Conservation (phyloP, 805 yeast species). For the Wickerhamiella lipophila region DNA sequence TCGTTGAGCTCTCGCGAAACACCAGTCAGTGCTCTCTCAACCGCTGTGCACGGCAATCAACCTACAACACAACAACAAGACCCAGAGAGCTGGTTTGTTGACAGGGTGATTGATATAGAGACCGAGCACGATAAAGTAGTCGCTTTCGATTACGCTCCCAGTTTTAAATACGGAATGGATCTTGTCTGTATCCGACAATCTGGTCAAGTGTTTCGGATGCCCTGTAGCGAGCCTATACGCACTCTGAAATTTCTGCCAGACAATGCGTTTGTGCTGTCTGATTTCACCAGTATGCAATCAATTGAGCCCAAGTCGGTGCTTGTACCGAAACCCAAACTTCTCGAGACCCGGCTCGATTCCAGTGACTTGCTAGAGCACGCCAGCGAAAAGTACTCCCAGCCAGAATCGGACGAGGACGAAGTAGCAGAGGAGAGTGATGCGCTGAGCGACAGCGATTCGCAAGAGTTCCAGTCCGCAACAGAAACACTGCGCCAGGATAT, state of each 20-base stretch:
- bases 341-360: conserved; percentile 1
- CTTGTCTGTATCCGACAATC: conserved; percentile 83
- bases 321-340: background rate
- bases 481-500: conserved; percentile 55
- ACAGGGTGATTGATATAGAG: conserved; percentile 59
- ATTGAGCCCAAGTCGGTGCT: background rate
- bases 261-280: conserved; percentile 24
- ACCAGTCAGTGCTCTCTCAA: conserved; percentile 15
- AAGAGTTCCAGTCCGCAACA: conserved; percentile 12
- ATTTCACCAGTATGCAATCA: conserved; percentile 13
- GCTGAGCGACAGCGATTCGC: conserved; percentile 10
- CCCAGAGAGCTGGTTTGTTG: conserved; percentile 52
- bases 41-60: conserved; percentile 11
- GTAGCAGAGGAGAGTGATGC: conserved; percentile 12
- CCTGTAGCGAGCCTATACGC: conserved; percentile 53
- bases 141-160: conserved; percentile 64
- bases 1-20: conserved; percentile 12
- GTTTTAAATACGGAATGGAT: conserved; percentile 39
- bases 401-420: conserved; percentile 8
- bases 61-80: conserved; percentile 20
- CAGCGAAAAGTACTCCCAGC: background rate
- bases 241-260: conserved; percentile 52
- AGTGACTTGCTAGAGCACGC: conserved; percentile 7
- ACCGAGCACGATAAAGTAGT: conserved; percentile 72
- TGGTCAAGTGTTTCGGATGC: conserved; percentile 74